Evolutionary conservation across 164 flowering plant genomes (phyloP).

Genomic region (Magnolia sinica): DNA sequence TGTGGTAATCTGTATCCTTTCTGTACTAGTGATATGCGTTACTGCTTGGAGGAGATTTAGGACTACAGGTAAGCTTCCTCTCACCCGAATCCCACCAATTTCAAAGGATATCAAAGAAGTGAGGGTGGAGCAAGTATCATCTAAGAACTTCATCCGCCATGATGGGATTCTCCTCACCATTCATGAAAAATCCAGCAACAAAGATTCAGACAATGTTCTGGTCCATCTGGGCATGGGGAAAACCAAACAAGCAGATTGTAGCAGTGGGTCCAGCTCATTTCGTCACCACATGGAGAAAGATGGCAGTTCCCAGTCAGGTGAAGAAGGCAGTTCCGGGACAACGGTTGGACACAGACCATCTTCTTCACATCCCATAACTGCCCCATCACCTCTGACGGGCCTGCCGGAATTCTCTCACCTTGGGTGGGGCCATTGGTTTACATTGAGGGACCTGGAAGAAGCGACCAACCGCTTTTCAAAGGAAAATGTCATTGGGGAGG

Average conservation of each 20-base stretch:
- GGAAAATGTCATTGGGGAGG: slow-evolving; percentile 82
- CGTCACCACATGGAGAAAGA: slow-evolving; percentile 53
- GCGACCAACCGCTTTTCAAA: slow-evolving; percentile 73
- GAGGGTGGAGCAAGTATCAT: slow-evolving; percentile 51
- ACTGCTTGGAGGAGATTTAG: slow-evolving; percentile 55
- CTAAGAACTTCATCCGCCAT: slow-evolving; percentile 25
- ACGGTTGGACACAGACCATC: slow-evolving; percentile 29
- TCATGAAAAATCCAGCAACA: slow-evolving; percentile 49
- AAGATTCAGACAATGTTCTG: slow-evolving; percentile 55
- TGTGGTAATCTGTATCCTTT: slow-evolving; percentile 44
- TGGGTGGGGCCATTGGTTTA: slow-evolving; percentile 98
- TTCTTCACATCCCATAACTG: slow-evolving; percentile 47
- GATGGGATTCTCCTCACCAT: slow-evolving; percentile 38
- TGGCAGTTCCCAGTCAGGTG: slow-evolving; percentile 51
- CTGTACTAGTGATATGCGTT: slow-evolving; percentile 48
- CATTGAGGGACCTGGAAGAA: slow-evolving; percentile 72
- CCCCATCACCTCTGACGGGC: slow-evolving; percentile 67
- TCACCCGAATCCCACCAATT: slow-evolving; percentile 41
- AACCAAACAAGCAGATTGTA: slow-evolving; percentile 39
- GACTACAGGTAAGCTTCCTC: slow-evolving; percentile 32
- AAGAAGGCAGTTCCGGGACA: slow-evolving; percentile 36
- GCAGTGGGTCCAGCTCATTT: slow-evolving; percentile 59
- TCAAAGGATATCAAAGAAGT: slow-evolving; percentile 80
- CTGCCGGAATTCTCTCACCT: slow-evolving; percentile 86
- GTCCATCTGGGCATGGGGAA: slow-evolving; percentile 32